These are phyloP conservation scores for Ogataea degrootiae DNA, from an alignment of 805 yeast genomes.

Conservation along the genomic window DNA sequence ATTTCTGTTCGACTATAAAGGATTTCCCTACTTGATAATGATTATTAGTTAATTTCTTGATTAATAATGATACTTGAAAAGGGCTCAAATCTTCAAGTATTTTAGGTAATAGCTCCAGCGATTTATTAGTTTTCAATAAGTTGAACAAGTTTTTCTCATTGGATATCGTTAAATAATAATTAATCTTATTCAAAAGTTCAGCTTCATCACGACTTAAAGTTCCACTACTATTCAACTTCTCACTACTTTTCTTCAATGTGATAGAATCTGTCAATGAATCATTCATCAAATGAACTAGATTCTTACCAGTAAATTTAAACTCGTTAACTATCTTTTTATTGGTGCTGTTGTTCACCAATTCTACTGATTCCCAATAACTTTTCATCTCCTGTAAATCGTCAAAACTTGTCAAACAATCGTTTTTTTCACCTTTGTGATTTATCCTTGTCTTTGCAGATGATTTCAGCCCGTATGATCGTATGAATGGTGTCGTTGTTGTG, in stretches of 20 bases:
- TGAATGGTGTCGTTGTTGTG: too few species aligned
- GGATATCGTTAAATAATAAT: slow-evolving; percentile 8
- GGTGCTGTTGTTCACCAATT: too few species aligned
- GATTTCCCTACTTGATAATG: slow-evolving; percentile 6
- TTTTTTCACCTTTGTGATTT: too few species aligned
- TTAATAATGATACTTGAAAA: slow-evolving; percentile 15
- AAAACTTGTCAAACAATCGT: neutral
- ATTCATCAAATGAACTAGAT: slow-evolving; percentile 3
- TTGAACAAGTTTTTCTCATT: slow-evolving; percentile 10
- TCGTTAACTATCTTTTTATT: neutral
- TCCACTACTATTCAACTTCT: neutral
- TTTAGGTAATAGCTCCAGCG: neutral
- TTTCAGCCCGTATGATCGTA: too few species aligned
- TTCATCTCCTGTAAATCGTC: slow-evolving; percentile 8
- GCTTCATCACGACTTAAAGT: neutral
- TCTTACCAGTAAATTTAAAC: slow-evolving; percentile 9
- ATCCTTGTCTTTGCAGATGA: too few species aligned
- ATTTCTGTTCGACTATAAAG: slow-evolving; percentile 16
- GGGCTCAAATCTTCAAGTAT: slow-evolving; percentile 5
- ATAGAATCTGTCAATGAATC: neutral
- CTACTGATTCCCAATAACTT: too few species aligned
- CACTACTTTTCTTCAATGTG: neutral
- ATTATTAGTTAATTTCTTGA: slow-evolving; percentile 11
- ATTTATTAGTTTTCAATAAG: neutral
- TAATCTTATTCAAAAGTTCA: slow-evolving; percentile 6